A percentile compares a stretch with the other conserved stretches of the same genome.
Conservation (phyloP, 306 rosid genomes). For the Inga oerstediana region DNA sequence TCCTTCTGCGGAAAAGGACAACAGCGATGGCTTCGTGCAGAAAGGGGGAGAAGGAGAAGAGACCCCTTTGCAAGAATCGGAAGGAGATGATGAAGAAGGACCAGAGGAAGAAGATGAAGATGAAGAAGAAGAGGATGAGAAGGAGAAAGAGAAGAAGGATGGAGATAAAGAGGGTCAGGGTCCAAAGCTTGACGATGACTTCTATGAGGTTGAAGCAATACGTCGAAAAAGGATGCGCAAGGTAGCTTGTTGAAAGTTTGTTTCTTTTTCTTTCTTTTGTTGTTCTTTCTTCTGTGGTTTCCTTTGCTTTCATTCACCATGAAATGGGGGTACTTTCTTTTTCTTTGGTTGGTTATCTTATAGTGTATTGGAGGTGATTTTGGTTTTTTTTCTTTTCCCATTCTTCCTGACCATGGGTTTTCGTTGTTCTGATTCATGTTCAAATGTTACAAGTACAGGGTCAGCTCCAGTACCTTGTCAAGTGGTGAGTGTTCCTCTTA, state of each 20-base stretch:
- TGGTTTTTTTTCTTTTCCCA: not conserved
- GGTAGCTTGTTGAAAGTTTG: slow-evolving; percentile 37
- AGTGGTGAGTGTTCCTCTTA: slow-evolving; percentile 60
- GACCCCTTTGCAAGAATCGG: slow-evolving; percentile 31
- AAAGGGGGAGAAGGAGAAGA: slow-evolving; percentile 10
- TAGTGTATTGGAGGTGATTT: slow-evolving; percentile 1
- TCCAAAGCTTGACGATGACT: slow-evolving; percentile 73
- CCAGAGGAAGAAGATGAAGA: slow-evolving; percentile 38
- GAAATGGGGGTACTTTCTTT: not conserved
- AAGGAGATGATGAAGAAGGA: slow-evolving; percentile 30
- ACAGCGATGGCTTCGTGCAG: slow-evolving; percentile 18
- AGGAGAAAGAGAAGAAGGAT: slow-evolving; percentile 41
- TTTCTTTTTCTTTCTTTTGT: not conserved
- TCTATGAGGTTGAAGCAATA: slow-evolving; percentile 79
- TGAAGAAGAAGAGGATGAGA: slow-evolving; percentile 37
- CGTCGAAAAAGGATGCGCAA: slow-evolving; percentile 83
- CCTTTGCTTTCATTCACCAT: not conserved
- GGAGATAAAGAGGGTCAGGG: slow-evolving; percentile 43
- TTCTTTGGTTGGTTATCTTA: not conserved
- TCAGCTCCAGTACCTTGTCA: slow-evolving; percentile 82
- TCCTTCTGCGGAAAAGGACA: slow-evolving; percentile 13
- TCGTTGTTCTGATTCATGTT: not conserved
- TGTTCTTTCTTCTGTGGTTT: not conserved
- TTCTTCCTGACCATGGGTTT: slow-evolving; percentile 27
- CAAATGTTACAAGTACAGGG: slow-evolving; percentile 51